Evolutionary conservation across 2,329 filamentous ascomycete genomes (phyloP).

Genomic region (Blastomyces silverae): DNA sequence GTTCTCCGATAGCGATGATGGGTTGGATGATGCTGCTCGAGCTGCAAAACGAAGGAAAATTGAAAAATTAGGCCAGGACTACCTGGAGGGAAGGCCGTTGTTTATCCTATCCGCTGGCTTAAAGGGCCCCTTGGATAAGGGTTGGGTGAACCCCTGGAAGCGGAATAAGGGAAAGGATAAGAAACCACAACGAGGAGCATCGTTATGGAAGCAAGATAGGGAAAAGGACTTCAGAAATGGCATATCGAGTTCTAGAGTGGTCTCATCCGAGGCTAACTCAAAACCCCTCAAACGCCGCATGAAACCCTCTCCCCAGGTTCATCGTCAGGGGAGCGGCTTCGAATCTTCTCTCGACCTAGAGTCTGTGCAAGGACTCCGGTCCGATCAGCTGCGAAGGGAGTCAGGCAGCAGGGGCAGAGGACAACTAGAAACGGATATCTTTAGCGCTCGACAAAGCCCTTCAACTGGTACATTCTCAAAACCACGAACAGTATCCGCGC

Average conservation of each 20-base stretch:
- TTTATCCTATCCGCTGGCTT: slow-evolving; percentile 44
- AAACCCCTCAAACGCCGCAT: neutral
- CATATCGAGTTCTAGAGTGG: neutral
- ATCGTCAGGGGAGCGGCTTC: slow-evolving; percentile 6
- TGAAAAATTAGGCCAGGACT: slow-evolving; percentile 37
- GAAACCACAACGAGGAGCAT: neutral
- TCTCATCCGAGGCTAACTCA: slow-evolving; percentile 3
- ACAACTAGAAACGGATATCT: neutral
- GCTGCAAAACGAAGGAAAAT: slow-evolving; percentile 39
- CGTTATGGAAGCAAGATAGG: neutral
- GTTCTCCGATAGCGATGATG: slow-evolving; percentile 36
- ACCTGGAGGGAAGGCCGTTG: slow-evolving; percentile 38
- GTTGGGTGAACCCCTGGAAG: slow-evolving; percentile 45
- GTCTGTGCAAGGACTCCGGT: neutral
- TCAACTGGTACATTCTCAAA: slow-evolving; percentile 3
- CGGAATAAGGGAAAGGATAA: neutral
- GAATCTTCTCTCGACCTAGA: slow-evolving; percentile 1
- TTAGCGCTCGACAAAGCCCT: neutral
- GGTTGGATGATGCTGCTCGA: slow-evolving; percentile 30
- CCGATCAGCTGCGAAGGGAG: neutral
- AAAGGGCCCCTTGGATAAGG: slow-evolving; percentile 40
- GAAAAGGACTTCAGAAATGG: neutral
- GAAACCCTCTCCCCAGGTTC: neutral
- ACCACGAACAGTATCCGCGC: neutral
- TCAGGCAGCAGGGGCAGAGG: neutral